phyloP scores from a whole-genome alignment of 352 stramenopile species.

The Globisporangium spiculum region DNA sequence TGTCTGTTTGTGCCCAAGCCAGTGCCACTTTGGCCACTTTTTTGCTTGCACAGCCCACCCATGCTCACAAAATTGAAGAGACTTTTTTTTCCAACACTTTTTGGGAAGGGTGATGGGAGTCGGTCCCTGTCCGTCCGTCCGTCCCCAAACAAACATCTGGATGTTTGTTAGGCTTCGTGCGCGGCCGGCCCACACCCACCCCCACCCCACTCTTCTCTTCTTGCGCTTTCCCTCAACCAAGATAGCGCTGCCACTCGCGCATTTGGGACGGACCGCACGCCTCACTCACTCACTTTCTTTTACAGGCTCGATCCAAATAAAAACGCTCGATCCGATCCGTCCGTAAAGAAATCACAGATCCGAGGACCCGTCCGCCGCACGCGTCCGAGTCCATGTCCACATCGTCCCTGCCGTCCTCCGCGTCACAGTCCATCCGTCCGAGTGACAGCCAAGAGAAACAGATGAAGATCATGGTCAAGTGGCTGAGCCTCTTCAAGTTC shows the following conservation, averaged over 20 bases:
- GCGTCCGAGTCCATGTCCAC: not conserved
- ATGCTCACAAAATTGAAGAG: conserved; percentile 5
- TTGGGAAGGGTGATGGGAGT: not conserved
- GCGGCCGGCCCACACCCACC: not conserved
- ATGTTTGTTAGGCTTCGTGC: not conserved
- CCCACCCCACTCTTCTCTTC: not conserved
- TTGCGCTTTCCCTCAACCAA: not conserved
- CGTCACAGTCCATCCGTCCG: not conserved
- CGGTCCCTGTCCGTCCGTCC: conserved; percentile 5
- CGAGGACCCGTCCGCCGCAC: not conserved
- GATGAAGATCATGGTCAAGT: conserved; percentile 57
- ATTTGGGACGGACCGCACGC: not conserved
- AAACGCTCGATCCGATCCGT: not conserved
- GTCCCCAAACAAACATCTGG: not conserved
- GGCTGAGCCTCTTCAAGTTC: conserved; percentile 64
- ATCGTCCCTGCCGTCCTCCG: not conserved
- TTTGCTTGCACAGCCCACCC: not conserved
- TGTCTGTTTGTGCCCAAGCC: not conserved
- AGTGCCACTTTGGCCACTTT: not conserved
- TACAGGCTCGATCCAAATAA: not conserved
- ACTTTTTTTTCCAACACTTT: not conserved
- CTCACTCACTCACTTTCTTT: not conserved
- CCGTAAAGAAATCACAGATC: not conserved
- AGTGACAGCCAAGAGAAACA: not conserved
- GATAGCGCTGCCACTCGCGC: not conserved